Evolutionary conservation across 2,329 filamentous ascomycete species (phyloP), one percentile per base, ranked within the genome.

Genomic region (Byssochlamys sp.): DNA sequence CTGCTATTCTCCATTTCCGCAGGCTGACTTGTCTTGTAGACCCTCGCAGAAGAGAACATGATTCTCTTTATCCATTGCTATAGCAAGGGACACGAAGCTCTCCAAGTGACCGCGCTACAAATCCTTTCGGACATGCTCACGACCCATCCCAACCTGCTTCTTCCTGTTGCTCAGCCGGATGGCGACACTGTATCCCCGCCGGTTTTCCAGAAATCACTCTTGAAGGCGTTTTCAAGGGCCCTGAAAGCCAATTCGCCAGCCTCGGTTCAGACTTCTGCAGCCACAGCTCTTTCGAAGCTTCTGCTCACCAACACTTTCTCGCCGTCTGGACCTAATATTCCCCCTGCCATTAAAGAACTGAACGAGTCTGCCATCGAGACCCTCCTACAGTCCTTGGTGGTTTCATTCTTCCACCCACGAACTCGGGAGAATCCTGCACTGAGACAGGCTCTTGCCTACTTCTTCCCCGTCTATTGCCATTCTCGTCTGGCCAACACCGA

Each of bases 61-160:
- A 87, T 85, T 0, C 81, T 99, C 2, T 99, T 99, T 74, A 89
- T 96, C 72, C 91, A 96, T 71, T 96, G 95, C 78, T 96, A 95
- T 76, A 88, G 80, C 73, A 96, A 95, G 76, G 94, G 94, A 1
- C 91, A 96, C 68, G 86, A 94, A 9, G 85, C 87, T 0, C 80
- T 99, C 45, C 92, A 97, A 71, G 89, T 92, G 54, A 95, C 91
- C 7, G 89, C 91, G 0, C 77, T 97, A 31, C 90, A 97, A 62
- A 95, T 96, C 61, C 82, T 99, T 31, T 91, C 90, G 9, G 94
- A 99, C 71, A 92, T 97, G 64, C 80, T 97, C 53, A 91, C 91
- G 55, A 89, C 91, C 0, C 90, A 97, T 68, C 91, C 90, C 12
- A 84, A 88, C 0, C 83, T 95, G 59, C 83, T 96, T 14, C 79